Evolutionary conservation across 2,329 filamentous ascomycete species (phyloP).

Genomic region (Sporothrix protearum): DNA sequence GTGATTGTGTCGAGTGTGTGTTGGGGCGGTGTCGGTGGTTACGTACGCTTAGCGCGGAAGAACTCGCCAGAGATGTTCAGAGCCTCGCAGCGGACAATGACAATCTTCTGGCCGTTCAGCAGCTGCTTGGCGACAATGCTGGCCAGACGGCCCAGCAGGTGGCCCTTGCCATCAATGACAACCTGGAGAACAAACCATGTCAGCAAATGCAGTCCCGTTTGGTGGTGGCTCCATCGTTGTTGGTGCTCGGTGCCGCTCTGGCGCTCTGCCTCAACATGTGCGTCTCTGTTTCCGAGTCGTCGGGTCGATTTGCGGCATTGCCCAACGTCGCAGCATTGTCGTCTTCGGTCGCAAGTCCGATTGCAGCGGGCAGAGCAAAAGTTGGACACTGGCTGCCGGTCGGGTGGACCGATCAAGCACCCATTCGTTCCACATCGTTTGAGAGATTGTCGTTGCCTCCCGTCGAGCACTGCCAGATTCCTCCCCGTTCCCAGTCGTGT

Average conservation of each 20-base stretch:
- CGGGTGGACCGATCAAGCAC: background rate
- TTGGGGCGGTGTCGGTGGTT: slow-evolving; percentile 28
- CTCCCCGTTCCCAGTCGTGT: background rate
- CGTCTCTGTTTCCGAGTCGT: background rate
- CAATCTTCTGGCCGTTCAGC: slow-evolving; percentile 98
- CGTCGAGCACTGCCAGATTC: background rate
- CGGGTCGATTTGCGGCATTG: background rate
- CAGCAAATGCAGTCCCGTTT: slow-evolving; percentile 13
- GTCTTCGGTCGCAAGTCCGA: background rate
- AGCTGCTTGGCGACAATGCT: slow-evolving; percentile 98
- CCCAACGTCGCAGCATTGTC: background rate
- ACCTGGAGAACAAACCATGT: slow-evolving; percentile 56
- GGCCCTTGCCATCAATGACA: slow-evolving; percentile 99
- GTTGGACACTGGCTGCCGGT: background rate
- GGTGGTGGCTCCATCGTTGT: background rate
- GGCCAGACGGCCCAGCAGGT: slow-evolving; percentile 98
- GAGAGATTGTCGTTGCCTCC: background rate
- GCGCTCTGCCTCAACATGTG: background rate
- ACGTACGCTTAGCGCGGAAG: slow-evolving; percentile 99
- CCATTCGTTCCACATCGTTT: background rate
- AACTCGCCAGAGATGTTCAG: slow-evolving; percentile 99
- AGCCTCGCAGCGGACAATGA: slow-evolving; percentile 96
- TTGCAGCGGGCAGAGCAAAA: background rate
- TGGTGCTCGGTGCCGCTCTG: background rate
- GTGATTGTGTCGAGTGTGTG: too few species aligned